A percentile compares a stretch with the other conserved stretches of the same genome.
phyloP scores from a whole-genome alignment of 2,329 filamentous ascomycete genomes.

The Paracoccidioides brasiliensis region DNA sequence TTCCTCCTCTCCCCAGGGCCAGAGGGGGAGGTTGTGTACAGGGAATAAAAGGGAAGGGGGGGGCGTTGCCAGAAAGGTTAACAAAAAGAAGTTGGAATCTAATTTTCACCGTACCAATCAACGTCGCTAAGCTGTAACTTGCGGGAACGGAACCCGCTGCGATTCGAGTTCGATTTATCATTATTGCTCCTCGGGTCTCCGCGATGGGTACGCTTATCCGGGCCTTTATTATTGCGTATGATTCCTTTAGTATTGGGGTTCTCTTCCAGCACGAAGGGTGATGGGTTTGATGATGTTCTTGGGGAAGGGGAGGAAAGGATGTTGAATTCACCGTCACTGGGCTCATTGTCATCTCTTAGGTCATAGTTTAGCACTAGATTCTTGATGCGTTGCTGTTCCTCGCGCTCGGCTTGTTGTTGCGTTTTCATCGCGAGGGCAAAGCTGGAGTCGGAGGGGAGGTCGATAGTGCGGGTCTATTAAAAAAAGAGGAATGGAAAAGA shows the following conservation, averaged over 20 bases:
- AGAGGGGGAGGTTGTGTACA: no score
- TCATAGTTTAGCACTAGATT: slow-evolving; percentile 95
- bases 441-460: slow-evolving; percentile 71
- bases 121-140: slow-evolving; percentile 94
- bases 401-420: slow-evolving; percentile 86
- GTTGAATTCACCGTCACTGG: slow-evolving; percentile 56
- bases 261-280: no score
- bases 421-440: slow-evolving; percentile 94
- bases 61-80: neutral
- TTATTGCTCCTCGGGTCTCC: slow-evolving; percentile 26
- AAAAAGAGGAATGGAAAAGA: slow-evolving; percentile 3
- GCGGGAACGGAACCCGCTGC: slow-evolving; percentile 66
- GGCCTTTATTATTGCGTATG: slow-evolving; percentile 17
- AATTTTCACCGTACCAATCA: slow-evolving; percentile 59
- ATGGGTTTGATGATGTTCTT: slow-evolving; percentile 13
- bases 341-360: slow-evolving; percentile 66
- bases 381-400: slow-evolving; percentile 98
- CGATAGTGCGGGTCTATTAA: slow-evolving; percentile 70
- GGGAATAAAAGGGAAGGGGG: neutral
- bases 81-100: neutral
- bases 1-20: neutral
- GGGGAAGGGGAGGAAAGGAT: slow-evolving; percentile 20
- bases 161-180: slow-evolving; percentile 51
- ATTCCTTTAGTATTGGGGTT: slow-evolving; percentile 23
- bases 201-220: slow-evolving; percentile 31